Percentiles rank a stretch among this genome's conserved stretches.
Conservation (phyloP, 2,329 filamentous ascomycete genomes). For the Plenodomus biglobosus region DNA sequence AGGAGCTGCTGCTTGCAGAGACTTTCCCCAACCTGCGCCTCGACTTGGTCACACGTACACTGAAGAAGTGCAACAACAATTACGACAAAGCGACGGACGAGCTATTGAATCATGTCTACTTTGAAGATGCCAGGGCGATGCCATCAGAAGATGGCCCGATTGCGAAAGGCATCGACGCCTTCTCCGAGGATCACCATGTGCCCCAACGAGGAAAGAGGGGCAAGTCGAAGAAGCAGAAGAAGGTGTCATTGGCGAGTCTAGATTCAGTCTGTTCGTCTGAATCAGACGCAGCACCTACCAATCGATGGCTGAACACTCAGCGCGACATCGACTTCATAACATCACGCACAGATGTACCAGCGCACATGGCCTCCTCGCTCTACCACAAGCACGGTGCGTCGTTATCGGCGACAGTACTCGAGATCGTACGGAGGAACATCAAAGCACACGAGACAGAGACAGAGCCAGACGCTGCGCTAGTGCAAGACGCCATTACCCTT, state of each 20-base stretch:
- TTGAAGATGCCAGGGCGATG: constrained; percentile 65
- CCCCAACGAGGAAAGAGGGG: constrained; percentile 45
- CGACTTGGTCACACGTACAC: constrained; percentile 65
- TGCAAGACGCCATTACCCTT: constrained; percentile 57
- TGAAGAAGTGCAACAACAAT: constrained; percentile 69
- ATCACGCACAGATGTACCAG: constrained; percentile 52
- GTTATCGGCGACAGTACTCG: constrained; percentile 56
- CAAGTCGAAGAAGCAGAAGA: constrained; percentile 48
- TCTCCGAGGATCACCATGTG: constrained; percentile 61
- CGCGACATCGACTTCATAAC: constrained; percentile 64
- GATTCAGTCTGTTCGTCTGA: constrained; percentile 28
- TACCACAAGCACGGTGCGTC: constrained; percentile 63
- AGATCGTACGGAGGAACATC: constrained; percentile 54
- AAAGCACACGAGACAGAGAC: constrained; percentile 40
- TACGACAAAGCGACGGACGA: constrained; percentile 74
- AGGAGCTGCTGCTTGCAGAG: constrained; percentile 62
- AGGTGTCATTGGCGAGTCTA: constrained; percentile 21
- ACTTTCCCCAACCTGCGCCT: constrained; percentile 72
- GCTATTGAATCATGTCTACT: constrained; percentile 75
- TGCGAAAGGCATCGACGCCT: constrained; percentile 78
- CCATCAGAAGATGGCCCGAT: constrained; percentile 46
- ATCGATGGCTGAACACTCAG: constrained; percentile 61
- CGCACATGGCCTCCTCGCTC: constrained; percentile 54
- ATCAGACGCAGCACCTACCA: constrained; percentile 35
- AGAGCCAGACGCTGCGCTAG: constrained; percentile 47